phyloP scores from a whole-genome alignment of 371 early-diverging fungal genomes.

The Sporodiniella umbellata region DNA sequence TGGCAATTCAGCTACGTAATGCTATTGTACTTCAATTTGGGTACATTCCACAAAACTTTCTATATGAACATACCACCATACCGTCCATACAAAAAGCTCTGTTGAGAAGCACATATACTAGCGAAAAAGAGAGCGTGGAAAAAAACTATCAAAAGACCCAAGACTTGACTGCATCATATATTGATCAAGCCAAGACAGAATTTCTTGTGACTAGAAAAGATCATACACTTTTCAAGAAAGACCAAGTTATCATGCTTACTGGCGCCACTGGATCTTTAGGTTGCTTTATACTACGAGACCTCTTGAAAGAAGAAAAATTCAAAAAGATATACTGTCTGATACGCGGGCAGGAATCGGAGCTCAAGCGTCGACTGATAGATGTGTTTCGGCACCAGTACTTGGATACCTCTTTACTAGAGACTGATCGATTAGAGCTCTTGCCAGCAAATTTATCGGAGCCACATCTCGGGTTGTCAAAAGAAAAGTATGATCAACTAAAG shows the following conservation, averaged over 20 bases:
- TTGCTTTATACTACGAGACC: conserved; percentile 20
- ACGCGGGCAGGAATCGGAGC: conserved; percentile 12
- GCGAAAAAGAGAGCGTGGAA: no score
- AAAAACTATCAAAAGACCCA: not conserved
- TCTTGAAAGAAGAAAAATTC: conserved; percentile 18
- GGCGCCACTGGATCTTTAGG: conserved; percentile 46
- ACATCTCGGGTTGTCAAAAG: conserved; percentile 22
- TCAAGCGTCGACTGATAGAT: conserved; percentile 14
- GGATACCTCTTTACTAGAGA: conserved; percentile 1
- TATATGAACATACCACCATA: conserved; percentile 30
- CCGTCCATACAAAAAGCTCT: conserved; percentile 11
- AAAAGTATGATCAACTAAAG: conserved; percentile 18
- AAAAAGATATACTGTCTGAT: conserved; percentile 29
- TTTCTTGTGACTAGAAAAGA: conserved; percentile 8
- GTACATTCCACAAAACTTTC: conserved; percentile 31
- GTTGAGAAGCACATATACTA: no score
- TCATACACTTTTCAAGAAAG: not conserved
- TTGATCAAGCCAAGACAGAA: conserved; percentile 1
- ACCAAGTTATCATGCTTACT: conserved; percentile 30
- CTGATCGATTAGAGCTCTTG: conserved; percentile 6
- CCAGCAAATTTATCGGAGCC: conserved; percentile 17
- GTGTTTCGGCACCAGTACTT: conserved; percentile 22
- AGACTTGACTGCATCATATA: not conserved
- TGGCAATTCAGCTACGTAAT: conserved; percentile 23
- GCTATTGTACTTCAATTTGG: conserved; percentile 14